Percentiles rank a stretch among this genome's conserved stretches.
These are phyloP conservation scores for Podaxis carcinomalis DNA, from an alignment of 768 basidiomycete genomes.

Conservation along the genomic window DNA sequence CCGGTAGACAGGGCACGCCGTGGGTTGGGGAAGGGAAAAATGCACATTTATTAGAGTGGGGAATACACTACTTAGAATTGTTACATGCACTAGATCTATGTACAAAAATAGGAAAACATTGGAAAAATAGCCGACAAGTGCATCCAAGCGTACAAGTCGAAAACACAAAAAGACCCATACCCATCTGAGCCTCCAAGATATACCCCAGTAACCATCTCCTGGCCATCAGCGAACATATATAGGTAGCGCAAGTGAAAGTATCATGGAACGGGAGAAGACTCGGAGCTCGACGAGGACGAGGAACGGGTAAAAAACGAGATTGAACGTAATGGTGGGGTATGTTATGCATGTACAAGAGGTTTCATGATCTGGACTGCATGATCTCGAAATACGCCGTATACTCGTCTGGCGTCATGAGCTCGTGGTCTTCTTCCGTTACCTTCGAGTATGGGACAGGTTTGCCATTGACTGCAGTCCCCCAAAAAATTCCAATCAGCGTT, in stretches of 20 bases:
- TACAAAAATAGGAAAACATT: not conserved
- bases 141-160: no score
- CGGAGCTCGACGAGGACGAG: not conserved
- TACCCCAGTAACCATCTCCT: no score
- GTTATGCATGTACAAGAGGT: not conserved
- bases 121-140: not conserved
- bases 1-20: not conserved
- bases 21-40: not conserved
- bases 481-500: not conserved
- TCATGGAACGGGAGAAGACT: not conserved
- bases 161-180: no score
- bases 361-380: slow-evolving; percentile 23
- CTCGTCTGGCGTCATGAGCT: slow-evolving; percentile 90
- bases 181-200: no score
- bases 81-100: slow-evolving; percentile 6
- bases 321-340: not conserved
- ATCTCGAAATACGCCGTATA: slow-evolving; percentile 80
- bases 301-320: not conserved
- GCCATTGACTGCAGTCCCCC: slow-evolving; percentile 58
- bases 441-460: slow-evolving; percentile 66
- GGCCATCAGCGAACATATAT: no score
- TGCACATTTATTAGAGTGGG: not conserved
- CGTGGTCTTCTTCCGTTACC: slow-evolving; percentile 90
- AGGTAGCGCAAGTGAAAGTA: not conserved
- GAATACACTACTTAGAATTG: not conserved